Evolutionary conservation across 768 basidiomycete genomes (phyloP).

Genomic region (Lactifluus subvellereus): DNA sequence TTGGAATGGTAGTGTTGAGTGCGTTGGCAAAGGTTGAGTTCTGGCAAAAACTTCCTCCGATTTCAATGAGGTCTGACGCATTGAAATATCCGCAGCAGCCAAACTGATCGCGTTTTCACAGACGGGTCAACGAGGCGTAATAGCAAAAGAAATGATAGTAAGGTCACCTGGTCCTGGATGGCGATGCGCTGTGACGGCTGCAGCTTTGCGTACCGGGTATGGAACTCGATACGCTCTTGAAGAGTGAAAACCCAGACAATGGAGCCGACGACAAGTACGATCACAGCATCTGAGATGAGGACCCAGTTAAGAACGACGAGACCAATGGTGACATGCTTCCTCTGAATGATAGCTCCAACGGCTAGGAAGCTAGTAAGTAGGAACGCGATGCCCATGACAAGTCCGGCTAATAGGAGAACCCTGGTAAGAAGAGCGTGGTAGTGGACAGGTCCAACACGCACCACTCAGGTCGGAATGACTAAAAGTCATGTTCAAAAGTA

Average conservation of each 20-base stretch:
- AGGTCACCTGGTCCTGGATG: constrained; percentile 65
- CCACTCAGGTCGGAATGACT: constrained; percentile 52
- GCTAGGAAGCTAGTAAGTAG: constrained; percentile 66
- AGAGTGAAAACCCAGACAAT: constrained; percentile 82
- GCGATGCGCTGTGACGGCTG: constrained; percentile 42
- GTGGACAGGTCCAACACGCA: constrained; percentile 31
- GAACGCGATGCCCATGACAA: constrained; percentile 60
- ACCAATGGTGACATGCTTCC: constrained; percentile 60
- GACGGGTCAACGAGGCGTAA: not conserved
- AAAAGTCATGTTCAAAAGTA: constrained; percentile 72
- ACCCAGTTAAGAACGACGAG: constrained; percentile 74
- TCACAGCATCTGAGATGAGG: constrained; percentile 58
- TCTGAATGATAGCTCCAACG: constrained; percentile 62
- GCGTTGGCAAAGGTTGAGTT: constrained; percentile 32
- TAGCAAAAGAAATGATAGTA: constrained; percentile 20
- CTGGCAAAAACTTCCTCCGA: constrained; percentile 59
- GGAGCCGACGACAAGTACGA: constrained; percentile 59
- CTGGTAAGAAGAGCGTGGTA: not conserved
- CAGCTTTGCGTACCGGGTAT: constrained; percentile 46
- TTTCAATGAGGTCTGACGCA: constrained; percentile 44
- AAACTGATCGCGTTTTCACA: constrained; percentile 41
- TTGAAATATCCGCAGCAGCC: constrained; percentile 80
- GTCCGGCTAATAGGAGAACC: constrained; percentile 47
- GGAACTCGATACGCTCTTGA: constrained; percentile 62
- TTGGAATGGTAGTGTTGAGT: constrained; percentile 31